Evolutionary conservation across 306 rosid genomes (phyloP).

Genomic region (Malus asiatica): DNA sequence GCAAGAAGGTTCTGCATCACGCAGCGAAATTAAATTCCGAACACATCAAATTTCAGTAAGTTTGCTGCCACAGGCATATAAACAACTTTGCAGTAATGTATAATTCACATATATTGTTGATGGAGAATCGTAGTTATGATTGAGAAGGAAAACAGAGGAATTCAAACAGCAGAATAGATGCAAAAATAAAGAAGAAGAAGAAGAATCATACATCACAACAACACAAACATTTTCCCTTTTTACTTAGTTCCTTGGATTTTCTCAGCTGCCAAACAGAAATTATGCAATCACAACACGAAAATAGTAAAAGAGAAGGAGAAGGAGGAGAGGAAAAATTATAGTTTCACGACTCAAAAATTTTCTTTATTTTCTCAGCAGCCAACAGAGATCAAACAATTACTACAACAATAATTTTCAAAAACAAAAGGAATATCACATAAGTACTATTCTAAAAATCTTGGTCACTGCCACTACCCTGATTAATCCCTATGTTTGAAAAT

Average conservation of each 20-base stretch:
- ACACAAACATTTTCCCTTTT: not conserved
- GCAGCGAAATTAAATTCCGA: not conserved
- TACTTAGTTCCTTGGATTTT: not conserved
- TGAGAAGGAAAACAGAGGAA: not conserved
- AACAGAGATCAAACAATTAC: not conserved
- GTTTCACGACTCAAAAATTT: not conserved
- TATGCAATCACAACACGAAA: not conserved
- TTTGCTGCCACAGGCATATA: not conserved
- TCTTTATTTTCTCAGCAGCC: not conserved
- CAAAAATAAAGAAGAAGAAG: not conserved
- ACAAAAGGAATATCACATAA: not conserved
- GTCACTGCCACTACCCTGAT: no score
- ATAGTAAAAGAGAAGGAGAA: not conserved
- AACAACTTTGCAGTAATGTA: not conserved
- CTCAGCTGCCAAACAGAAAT: not conserved
- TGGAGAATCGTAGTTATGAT: not conserved
- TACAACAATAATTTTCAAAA: not conserved
- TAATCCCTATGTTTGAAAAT: no score
- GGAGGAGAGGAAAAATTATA: not conserved
- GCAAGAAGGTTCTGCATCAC: constrained; percentile 15
- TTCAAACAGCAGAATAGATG: not conserved
- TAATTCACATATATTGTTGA: not conserved
- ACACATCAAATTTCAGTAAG: not conserved
- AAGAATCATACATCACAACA: no score
- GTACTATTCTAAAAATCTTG: no score